Base-by-base conservation (phyloP, 2,329 filamentous ascomycete genomes). In the Colletotrichum lindemuthianum region DNA sequence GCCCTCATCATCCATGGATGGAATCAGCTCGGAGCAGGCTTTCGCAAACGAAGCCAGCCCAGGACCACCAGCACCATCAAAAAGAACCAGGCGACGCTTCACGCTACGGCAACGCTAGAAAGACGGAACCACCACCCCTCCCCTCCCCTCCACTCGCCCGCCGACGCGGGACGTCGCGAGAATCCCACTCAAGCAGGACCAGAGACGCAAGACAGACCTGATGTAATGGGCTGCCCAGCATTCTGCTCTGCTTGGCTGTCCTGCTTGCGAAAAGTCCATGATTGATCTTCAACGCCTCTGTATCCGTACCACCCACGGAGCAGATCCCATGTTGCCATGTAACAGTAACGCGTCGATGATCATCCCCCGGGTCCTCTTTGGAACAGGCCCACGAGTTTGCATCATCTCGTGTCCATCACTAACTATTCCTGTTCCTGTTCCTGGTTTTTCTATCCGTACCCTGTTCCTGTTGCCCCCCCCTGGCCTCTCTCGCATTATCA, bases 231-330 rank as follows among this genome's bases (percentile, higher is more conserved):
- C 7, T 32, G n/a, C 45, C 24, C 45, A 16, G 48, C 48, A 34
- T 9, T 12, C 24, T 24, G 24, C 24, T 24, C 24, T 24, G 24
- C 24, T 24, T 24, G 4, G 24, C 4, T 4, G 24, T 24, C 39
- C 44, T 44, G 54, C 16, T 2, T 16, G 12, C 10, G 32, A 11
- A 11, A 45, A 40, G 52, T n/a, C 45, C 41, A 60, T 36, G 33
- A 50, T 16, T 45, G 49, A 64, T 60, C 60, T 52, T 49, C 55
- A 34, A 54, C 60, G 34, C 55, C 16, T 32, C 48, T 34, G 44
- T 51, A 16, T 33, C 7, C 13, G 8, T 15, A 11, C 39, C 44
- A 33, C 34, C 49, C 55, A 64, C 56, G 60, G 56, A 49, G 60
- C 56, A 24, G 24, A 24, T 24, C 24, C 24, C 24, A 24, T 24